phyloP scores from a whole-genome alignment of 169 alveolate genomes.

The Perkinsus marinus region DNA sequence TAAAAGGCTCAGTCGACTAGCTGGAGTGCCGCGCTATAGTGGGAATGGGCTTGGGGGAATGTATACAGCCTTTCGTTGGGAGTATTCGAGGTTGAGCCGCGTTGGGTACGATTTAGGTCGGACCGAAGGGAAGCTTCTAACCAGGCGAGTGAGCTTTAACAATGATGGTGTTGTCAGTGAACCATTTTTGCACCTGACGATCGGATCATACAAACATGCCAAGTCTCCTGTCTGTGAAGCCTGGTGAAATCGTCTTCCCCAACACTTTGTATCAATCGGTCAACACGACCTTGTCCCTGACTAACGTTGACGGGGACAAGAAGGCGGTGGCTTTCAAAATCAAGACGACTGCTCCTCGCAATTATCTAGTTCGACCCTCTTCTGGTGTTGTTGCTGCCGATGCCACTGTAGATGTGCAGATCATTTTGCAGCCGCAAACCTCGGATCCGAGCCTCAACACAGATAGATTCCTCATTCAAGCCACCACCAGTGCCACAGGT shows the following conservation, averaged over 20 bases:
- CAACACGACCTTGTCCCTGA: neutral
- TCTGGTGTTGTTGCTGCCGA: conserved; percentile 59
- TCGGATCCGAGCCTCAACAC: conserved; percentile 53
- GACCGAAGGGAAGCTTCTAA: no score
- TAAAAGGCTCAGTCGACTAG: neutral
- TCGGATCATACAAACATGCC: neutral
- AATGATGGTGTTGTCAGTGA: no score
- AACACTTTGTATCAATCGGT: neutral
- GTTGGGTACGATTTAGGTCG: neutral
- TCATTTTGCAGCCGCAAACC: conserved; percentile 61
- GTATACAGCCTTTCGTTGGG: neutral
- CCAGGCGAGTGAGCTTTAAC: no score
- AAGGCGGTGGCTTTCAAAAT: conserved; percentile 56
- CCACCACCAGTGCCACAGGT: conserved; percentile 9
- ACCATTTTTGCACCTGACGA: neutral
- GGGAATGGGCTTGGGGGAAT: neutral
- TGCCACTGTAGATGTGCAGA: conserved; percentile 52
- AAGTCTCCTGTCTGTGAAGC: neutral
- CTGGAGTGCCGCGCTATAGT: neutral
- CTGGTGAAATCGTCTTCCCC: neutral
- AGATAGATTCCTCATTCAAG: conserved; percentile 62
- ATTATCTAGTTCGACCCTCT: conserved; percentile 63
- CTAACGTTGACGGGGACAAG: neutral
- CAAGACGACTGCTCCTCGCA: conserved; percentile 69
- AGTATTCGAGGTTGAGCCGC: neutral